Base-by-base conservation (phyloP, 805 yeast species). In the Pichia manshurica region DNA sequence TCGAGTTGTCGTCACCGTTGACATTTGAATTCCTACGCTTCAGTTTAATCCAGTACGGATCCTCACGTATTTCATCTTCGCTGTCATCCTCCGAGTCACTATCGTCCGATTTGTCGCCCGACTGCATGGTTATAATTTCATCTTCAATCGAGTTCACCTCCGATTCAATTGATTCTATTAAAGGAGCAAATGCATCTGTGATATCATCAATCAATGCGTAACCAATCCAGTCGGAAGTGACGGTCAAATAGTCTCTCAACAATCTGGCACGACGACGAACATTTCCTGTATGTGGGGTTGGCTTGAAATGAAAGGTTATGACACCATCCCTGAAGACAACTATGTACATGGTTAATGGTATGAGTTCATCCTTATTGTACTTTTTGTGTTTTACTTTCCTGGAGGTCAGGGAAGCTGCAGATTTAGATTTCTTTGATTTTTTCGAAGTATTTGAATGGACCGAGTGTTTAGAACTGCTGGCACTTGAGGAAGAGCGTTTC, bases 81-180 rank as follows among this genome's bases (percentile, higher is more conserved):
- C 71, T 70, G 31, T 73, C 72, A 38, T 64, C 69, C 32, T 72
- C 74, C 28, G 70, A 72, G 31, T 71, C 74, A 37, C 70, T 72
- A 35, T 72, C 75, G 3, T 72, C 75, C 3, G 73, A 67, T 31
- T 71, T 77, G 7, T 56, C 64, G 1, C 84, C 82, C 19, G 89
- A 82, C 63, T 91, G 95, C 91, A 93, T 84, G 48, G 76, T 74
- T 57, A 93, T 70, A 45, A 93, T 91, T 3, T 90, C 85, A 59
- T 91, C 96, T 60, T 93, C 99, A 52, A 93, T 93, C n/a, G 80
- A 76, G 62, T 89, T 88, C 20, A 93, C 98, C 58, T 93, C 99
- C 50, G 82, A 88, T 61, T 93, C 98, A 45, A 93, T 90, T 41
- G 91, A 79, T 49, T 87, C 95, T 53, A 93, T 90, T 84, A 93